Percentiles rank a stretch among this genome's conserved stretches.
These are phyloP conservation scores for Angomonas desouzai DNA, from an alignment of 208 protist species.

Conservation along the genomic window DNA sequence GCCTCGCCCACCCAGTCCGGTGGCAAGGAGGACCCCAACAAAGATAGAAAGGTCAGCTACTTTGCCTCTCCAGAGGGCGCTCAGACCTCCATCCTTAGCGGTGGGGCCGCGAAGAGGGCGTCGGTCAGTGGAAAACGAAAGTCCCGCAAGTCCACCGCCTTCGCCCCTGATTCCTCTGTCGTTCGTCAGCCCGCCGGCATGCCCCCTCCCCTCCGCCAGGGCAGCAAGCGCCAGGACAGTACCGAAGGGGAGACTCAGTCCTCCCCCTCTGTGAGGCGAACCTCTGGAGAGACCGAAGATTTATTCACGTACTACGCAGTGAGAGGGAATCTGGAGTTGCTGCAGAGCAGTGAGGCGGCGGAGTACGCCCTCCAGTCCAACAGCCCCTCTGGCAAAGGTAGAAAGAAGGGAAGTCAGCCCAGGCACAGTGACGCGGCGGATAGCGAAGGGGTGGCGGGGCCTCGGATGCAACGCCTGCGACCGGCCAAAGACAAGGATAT, in stretches of 20 bases:
- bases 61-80: constrained; percentile 10
- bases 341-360: constrained; percentile 16
- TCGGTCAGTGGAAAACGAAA: not conserved
- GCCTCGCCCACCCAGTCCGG: no score
- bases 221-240: not conserved
- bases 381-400: not conserved
- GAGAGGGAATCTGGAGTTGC: constrained; percentile 44
- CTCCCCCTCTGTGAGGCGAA: no score
- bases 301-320: constrained; percentile 53
- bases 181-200: not conserved
- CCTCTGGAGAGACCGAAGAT: constrained; percentile 14
- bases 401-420: not conserved
- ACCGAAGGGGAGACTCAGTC: constrained; percentile 11
- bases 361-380: constrained; percentile 18
- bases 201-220: not conserved
- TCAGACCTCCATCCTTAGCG: not conserved
- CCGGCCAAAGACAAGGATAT: not conserved
- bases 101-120: not conserved
- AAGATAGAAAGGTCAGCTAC: constrained; percentile 1
- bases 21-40: no score
- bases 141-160: constrained; percentile 4
- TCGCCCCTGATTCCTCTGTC: constrained; percentile 4
- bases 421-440: constrained; percentile 14
- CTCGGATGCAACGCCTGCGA: not conserved
- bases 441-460: not conserved